Percentiles rank a stretch among this genome's conserved stretches.
Evolutionary conservation across 164 flowering plant genomes (phyloP).

Genomic region (Berberis thunbergii): DNA sequence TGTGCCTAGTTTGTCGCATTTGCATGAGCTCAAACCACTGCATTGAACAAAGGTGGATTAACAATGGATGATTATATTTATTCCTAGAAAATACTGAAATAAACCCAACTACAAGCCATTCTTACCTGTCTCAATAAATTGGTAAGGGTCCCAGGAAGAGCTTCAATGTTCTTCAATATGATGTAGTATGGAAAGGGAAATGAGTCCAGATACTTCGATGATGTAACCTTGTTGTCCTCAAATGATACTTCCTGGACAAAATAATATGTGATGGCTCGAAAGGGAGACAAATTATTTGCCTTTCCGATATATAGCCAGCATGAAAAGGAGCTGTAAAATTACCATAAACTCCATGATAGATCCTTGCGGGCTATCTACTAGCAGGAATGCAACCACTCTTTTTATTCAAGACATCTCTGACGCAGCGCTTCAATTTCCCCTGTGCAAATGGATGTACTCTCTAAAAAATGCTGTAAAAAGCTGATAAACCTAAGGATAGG

Average conservation of each 20-base stretch:
- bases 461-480: background rate
- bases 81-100: no score
- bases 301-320: background rate
- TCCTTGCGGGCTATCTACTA: no score
- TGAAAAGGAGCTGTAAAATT: background rate
- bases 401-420: slow-evolving; percentile 44
- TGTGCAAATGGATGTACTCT: slow-evolving; percentile 9
- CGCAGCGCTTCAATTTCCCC: slow-evolving; percentile 66
- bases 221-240: slow-evolving; percentile 21
- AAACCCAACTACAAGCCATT: no score
- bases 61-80: no score
- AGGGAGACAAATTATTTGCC: background rate
- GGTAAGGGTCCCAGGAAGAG: no score
- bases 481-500: background rate
- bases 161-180: no score
- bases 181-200: slow-evolving; percentile 45
- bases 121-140: no score
- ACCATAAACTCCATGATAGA: no score
- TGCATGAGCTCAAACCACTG: no score
- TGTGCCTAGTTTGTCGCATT: no score
- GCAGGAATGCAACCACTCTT: no score
- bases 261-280: background rate
- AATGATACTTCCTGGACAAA: slow-evolving; percentile 43
- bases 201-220: slow-evolving; percentile 61
- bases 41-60: no score